Conservation (phyloP, 75 land plant species). For the Cupressus sempervirens region DNA sequence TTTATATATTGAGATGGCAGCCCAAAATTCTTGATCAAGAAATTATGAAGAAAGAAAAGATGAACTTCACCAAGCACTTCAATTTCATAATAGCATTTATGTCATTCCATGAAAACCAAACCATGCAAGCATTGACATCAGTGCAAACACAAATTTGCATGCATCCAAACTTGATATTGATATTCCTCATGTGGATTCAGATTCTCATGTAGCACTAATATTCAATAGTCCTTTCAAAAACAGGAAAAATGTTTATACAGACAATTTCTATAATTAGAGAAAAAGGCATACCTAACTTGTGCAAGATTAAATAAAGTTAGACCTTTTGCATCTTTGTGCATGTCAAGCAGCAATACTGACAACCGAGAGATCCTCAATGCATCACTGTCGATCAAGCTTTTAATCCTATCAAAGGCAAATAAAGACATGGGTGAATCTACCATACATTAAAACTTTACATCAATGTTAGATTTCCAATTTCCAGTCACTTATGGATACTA, state of each 20-base stretch:
- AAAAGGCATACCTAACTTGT: slow-evolving; percentile 74
- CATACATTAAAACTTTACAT: not conserved
- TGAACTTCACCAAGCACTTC: not conserved
- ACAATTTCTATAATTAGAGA: not conserved
- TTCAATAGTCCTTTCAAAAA: not conserved
- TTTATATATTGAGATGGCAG: too few relatives aligned
- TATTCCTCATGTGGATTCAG: too few relatives aligned
- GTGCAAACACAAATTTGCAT: not conserved
- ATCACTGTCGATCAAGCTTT: slow-evolving; percentile 83
- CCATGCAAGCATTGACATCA: not conserved
- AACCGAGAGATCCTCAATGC: slow-evolving; percentile 72
- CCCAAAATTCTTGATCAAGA: not conserved
- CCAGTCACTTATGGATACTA: not conserved
- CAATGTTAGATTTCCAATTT: not conserved
- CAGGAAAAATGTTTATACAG: not conserved
- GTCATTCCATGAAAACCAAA: not conserved
- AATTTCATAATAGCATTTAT: not conserved
- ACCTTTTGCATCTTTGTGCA: slow-evolving; percentile 90
- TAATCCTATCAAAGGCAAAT: slow-evolving; percentile 48
- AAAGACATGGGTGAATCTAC: not conserved
- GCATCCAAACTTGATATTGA: not conserved
- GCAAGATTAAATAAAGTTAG: slow-evolving; percentile 82
- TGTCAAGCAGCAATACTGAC: slow-evolving; percentile 62
- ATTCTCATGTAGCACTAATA: not conserved
- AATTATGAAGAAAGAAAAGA: not conserved